Evolutionary conservation across 352 stramenopile species (phyloP), one percentile per base, ranked within the genome.

Genomic region (Phytopythium boreale): DNA sequence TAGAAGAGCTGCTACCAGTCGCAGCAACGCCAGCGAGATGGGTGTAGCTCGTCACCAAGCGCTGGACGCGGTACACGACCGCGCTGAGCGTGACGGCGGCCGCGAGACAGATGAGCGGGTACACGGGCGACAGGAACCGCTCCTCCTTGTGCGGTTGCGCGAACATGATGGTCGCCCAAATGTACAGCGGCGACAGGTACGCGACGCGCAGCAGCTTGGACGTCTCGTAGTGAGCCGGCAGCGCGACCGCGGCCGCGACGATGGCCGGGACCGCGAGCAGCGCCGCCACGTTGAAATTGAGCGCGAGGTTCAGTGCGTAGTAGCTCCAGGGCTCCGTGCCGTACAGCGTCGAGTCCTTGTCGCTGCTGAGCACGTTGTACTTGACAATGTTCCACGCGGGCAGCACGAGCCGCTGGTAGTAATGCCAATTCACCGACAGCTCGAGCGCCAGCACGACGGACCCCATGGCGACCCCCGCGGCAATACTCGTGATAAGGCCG

Each of bases 141-240:
- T 99, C 97, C 69, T 99, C 97, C 71, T 99, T 99, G 84, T 99
- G 97, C 26, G 97, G 84, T 69, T 98, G 85, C n/a, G 84, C 65
- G 44, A 96, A 88, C 70, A 99, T 97, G 44, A 99, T 89, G 7
- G 43, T 68, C 50, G 99, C 65, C 96, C 96, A 99, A 24, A 98
- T 52, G 59, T 96, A 93, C 71, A 93, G 70, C 14, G 84, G 83
- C 11, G 72, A 82, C 47, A 93, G 62, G 44, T 84, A 90, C 37
- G 69, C 64, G 20, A 79, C 15, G 15, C 79, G 62, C 34, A 81
- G 71, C 24, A 73, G 20, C 44, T 63, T 75, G 26, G 56, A 62
- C 5, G 67, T 79, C 9, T 66, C 49, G 46, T 80, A 71, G 43
- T 82, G 67, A n/a, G 43, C 50, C 31, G 78, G 79, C 2, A 91